phyloP scores from a whole-genome alignment of 2,329 filamentous ascomycete genomes.

The Microcyclospora pomicola region DNA sequence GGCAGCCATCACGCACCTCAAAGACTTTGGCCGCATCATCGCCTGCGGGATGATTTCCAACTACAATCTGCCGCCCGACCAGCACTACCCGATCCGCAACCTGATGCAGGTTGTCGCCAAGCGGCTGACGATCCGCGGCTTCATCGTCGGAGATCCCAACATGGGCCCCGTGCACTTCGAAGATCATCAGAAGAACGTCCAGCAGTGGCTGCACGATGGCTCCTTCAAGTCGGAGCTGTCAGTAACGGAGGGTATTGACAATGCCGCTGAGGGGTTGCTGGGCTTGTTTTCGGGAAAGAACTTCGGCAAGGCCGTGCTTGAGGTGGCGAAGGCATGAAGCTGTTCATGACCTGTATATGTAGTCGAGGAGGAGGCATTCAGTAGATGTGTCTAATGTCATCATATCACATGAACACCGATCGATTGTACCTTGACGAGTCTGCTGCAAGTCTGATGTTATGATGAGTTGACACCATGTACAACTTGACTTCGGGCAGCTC shows the following conservation, averaged over 20 bases:
- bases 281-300: slow-evolving; percentile 67
- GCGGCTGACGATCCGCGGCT: slow-evolving; percentile 58
- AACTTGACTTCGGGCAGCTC: too few species aligned
- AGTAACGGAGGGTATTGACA: slow-evolving; percentile 64
- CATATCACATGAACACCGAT: background rate
- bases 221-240: slow-evolving; percentile 56
- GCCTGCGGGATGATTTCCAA: slow-evolving; percentile 55
- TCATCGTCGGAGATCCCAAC: slow-evolving; percentile 53
- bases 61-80: slow-evolving; percentile 50
- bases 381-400: background rate
- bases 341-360: slow-evolving; percentile 1
- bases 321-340: slow-evolving; percentile 32
- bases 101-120: slow-evolving; percentile 52
- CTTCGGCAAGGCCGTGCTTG: slow-evolving; percentile 73
- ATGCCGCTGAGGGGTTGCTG: slow-evolving; percentile 57
- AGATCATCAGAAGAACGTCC: slow-evolving; percentile 63
- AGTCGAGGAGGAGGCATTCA: background rate
- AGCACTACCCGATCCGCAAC: slow-evolving; percentile 55
- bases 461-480: too few species aligned
- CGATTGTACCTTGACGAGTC: too few species aligned
- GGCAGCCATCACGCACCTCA: slow-evolving; percentile 51
- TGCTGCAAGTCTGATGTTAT: too few species aligned
- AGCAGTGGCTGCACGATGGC: slow-evolving; percentile 63
- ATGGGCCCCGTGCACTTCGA: slow-evolving; percentile 52
- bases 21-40: slow-evolving; percentile 52